These are phyloP conservation scores for Sinapis alba DNA, from an alignment of 441 rosid species.

Conservation along the genomic window DNA sequence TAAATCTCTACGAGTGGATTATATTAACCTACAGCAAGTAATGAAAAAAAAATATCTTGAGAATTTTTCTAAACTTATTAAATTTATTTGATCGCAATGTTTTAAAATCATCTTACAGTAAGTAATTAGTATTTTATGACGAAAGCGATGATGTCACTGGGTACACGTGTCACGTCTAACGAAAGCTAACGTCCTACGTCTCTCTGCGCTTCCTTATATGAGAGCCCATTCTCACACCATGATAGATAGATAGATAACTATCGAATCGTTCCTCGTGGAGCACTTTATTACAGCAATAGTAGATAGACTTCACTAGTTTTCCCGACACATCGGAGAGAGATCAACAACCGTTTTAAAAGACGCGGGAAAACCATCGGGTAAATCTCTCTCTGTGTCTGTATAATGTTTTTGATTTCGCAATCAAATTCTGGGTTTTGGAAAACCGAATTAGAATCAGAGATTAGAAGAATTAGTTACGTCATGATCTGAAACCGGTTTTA, in stretches of 20 bases:
- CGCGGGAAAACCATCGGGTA: conserved; percentile 13
- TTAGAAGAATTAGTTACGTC: not conserved
- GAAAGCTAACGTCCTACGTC: conserved; percentile 1
- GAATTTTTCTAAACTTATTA: not conserved
- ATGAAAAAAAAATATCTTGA: not conserved
- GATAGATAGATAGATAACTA: conserved; percentile 7
- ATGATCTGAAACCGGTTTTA: not conserved
- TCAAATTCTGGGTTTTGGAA: conserved; percentile 3
- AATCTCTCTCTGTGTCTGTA: not conserved
- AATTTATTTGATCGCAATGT: not conserved
- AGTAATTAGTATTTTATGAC: conserved; percentile 17
- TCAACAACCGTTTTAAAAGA: not conserved
- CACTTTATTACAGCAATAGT: not conserved
- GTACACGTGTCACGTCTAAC: conserved; percentile 7
- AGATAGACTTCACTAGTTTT: not conserved
- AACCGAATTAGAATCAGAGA: not conserved
- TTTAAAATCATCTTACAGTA: not conserved
- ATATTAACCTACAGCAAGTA: not conserved
- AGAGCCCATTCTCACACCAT: not conserved
- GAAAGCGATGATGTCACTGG: conserved; percentile 24
- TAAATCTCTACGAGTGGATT: not conserved
- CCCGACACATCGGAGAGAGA: not conserved
- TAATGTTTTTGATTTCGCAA: not conserved
- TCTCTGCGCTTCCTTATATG: conserved; percentile 8
- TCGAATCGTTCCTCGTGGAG: not conserved